These are phyloP conservation scores for Cytidiella melzeri DNA, from an alignment of 768 basidiomycete species.

Conservation along the genomic window DNA sequence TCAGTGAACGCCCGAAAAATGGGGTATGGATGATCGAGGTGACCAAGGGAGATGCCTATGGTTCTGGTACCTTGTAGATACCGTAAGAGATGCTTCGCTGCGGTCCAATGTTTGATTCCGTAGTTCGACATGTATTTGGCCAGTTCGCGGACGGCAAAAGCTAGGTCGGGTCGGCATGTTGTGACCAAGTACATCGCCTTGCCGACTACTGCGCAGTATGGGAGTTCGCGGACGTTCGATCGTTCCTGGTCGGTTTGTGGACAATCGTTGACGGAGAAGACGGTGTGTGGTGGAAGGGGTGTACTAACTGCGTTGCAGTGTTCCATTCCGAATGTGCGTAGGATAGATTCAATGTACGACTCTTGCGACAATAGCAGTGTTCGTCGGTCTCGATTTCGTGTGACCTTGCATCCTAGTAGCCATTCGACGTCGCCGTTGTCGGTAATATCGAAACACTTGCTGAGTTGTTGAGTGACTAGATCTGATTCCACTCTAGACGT, in stretches of 20 bases:
- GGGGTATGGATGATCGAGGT: background rate
- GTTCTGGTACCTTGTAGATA: slow-evolving; percentile 21
- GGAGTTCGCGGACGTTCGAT: no score
- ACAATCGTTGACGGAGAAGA: no score
- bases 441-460: no score
- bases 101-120: slow-evolving; percentile 14
- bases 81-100: slow-evolving; percentile 18
- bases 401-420: no score
- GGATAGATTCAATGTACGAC: slow-evolving; percentile 15
- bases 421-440: no score
- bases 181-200: slow-evolving; percentile 25
- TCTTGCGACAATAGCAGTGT: no score
- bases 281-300: slow-evolving; percentile 23
- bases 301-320: slow-evolving; percentile 27
- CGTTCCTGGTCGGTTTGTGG: no score
- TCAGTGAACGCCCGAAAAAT: slow-evolving; percentile 10
- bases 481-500: no score
- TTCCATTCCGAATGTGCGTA: slow-evolving; percentile 21
- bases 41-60: slow-evolving; percentile 2
- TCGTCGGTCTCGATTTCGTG: no score
- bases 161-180: slow-evolving; percentile 26
- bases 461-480: no score
- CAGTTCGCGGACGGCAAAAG: slow-evolving; percentile 20
- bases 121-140: slow-evolving; percentile 18
- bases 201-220: no score